Evolutionary conservation across 2,329 filamentous ascomycete species (phyloP).

Genomic region (Colletotrichum liaoningense): DNA sequence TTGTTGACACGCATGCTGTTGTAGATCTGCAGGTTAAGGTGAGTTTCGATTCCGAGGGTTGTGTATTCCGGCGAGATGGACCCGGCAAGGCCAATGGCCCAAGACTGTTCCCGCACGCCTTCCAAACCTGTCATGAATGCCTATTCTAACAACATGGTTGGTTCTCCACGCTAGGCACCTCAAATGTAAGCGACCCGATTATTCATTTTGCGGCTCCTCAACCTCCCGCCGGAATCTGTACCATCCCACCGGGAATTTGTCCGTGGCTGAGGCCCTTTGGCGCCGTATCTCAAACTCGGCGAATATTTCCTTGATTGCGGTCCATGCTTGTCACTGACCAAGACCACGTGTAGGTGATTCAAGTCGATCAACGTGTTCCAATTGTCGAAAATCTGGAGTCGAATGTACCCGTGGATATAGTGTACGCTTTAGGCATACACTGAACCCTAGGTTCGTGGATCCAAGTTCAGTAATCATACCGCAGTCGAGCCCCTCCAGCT

Average conservation of each 20-base stretch:
- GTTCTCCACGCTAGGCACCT: conserved; percentile 8
- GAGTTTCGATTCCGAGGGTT: background rate
- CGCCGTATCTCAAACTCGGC: background rate
- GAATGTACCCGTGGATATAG: conserved; percentile 44
- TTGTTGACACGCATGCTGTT: conserved; percentile 11
- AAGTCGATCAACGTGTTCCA: conserved; percentile 37
- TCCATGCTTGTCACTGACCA: background rate
- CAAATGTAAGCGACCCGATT: conserved; percentile 20
- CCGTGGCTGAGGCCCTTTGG: background rate
- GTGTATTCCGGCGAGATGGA: background rate
- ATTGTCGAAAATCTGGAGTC: conserved; percentile 41
- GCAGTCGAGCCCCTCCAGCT: background rate
- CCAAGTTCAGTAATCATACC: conserved; percentile 3
- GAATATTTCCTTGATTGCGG: conserved; percentile 7
- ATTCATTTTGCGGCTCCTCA: background rate
- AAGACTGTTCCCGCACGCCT: background rate
- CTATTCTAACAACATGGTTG: conserved; percentile 1
- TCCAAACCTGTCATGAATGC: background rate
- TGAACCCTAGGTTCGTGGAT: conserved; percentile 42
- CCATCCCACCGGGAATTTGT: background rate
- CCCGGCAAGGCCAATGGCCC: background rate
- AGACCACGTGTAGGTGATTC: conserved; percentile 12
- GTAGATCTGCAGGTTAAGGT: conserved; percentile 31
- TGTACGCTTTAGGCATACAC: conserved; percentile 43
- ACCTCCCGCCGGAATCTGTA: background rate